A percentile compares a stretch with the other conserved stretches of the same genome.
These are phyloP conservation scores for Circinella minor DNA, from an alignment of 371 early-diverging fungal genomes.

Conservation along the genomic window DNA sequence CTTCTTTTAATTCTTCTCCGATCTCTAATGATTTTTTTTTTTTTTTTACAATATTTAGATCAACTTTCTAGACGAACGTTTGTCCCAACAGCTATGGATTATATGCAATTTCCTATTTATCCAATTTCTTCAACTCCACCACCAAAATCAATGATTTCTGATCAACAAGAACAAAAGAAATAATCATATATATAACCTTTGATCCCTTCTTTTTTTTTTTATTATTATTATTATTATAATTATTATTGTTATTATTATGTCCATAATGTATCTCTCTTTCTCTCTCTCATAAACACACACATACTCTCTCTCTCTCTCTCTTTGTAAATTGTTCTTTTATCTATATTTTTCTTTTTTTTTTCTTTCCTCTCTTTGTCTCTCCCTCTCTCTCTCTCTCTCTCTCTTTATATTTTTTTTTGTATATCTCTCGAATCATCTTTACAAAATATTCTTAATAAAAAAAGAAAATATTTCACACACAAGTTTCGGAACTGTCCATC, in stretches of 20 bases:
- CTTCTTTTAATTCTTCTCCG: background rate
- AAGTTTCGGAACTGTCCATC: too few relatives aligned
- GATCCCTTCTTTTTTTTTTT: too few relatives aligned
- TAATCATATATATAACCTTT: background rate
- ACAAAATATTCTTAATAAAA: background rate
- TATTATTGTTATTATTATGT: too few relatives aligned
- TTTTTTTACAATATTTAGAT: conserved; percentile 12
- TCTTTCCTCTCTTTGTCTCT: too few relatives aligned
- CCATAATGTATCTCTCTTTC: too few relatives aligned
- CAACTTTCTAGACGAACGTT: conserved; percentile 39
- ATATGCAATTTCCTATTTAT: conserved; percentile 28
- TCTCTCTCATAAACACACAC: too few relatives aligned
- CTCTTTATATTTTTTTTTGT: background rate
- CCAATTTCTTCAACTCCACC: conserved; percentile 16
- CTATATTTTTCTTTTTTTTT: too few relatives aligned
- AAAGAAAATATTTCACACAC: too few relatives aligned
- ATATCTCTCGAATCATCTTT: background rate
- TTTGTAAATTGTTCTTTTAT: too few relatives aligned
- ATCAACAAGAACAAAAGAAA: background rate
- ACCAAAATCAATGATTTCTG: background rate
- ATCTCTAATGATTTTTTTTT: background rate
- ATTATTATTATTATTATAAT: too few relatives aligned
- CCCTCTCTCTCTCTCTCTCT: background rate
- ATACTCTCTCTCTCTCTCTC: too few relatives aligned
- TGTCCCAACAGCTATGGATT: conserved; percentile 19